Base-by-base conservation (phyloP, 495 filamentous ascomycete genomes). In the Sporormia fimetaria region DNA sequence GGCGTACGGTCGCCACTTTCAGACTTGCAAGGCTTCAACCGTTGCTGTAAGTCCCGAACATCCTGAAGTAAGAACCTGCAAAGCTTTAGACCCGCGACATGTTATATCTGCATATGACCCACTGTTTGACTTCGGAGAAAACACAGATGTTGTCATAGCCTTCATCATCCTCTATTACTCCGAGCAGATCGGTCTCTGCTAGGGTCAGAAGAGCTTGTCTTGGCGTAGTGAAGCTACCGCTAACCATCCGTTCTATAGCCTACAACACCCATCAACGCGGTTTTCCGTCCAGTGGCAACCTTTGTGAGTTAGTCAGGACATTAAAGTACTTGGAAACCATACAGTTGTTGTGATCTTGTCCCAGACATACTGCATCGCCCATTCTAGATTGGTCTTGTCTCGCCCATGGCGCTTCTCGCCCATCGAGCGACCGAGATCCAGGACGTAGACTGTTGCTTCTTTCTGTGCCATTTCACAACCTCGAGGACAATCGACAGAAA, bases 321-420 rank as follows among this genome's bases (percentile, higher is more conserved):
- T 12, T 9, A 16, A 15, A 10, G 30, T 11, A n/a, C 4, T 21
- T 28, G 7, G 21, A 29, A 20, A n/a, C 52, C 64, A 22, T 58
- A 81, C 77, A 7, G 83, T 93, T 15, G 71, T 76, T 0, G 83
- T 83, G 51, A 96, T 92, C 52, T 78, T 86, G 60, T 95, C 90
- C 90, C 90, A 99, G 33, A 99, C 75, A 68, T 94, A 99, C 40
- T 74, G 74, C 81, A 96, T 80, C 14, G 77, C 72, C 70, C 75
- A 96, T 40, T 94, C 83, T 3, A 96, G 74, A 61, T 96, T 83
- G 11, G 83, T 80, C 55, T 87, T 69, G 5, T 60, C 52, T 34
- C 92, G 76, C n/a, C 78, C 86, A 67, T 78, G 67, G 46, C 74
- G 72, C 44, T 68, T 73, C 54, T 83, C 67, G 31, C 73, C 79